phyloP scores from a whole-genome alignment of 2,329 filamentous ascomycete species.

The Alternaria triticimaculans region DNA sequence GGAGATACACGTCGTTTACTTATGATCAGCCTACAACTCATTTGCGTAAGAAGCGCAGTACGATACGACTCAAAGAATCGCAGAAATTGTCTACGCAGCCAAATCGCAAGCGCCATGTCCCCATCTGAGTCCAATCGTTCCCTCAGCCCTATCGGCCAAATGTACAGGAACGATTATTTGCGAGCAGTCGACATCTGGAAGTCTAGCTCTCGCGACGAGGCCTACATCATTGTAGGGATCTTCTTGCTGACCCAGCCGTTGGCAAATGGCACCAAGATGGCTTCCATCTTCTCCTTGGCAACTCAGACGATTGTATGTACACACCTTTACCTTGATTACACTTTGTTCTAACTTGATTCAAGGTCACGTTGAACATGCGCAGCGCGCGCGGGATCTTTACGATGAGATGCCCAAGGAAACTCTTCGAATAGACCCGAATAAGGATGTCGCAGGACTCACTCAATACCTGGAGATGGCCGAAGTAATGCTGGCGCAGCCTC shows the following conservation, averaged over 20 bases:
- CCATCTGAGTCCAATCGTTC: background rate
- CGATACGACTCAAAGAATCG: background rate
- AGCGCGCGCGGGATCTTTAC: background rate
- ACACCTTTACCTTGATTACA: background rate
- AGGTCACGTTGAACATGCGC: background rate
- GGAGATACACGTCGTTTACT: too few relatives aligned
- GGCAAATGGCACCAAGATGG: background rate
- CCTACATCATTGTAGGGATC: background rate
- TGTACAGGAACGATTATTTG: background rate
- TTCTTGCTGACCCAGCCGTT: background rate
- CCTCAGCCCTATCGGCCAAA: background rate
- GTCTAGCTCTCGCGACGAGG: background rate
- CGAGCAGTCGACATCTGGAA: background rate
- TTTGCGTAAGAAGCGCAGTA: background rate
- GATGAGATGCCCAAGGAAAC: background rate
- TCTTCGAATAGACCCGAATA: background rate
- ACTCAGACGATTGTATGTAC: background rate
- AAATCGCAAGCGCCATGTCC: background rate
- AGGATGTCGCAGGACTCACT: background rate
- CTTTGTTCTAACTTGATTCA: background rate
- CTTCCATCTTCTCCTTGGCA: background rate
- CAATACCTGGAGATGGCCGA: background rate
- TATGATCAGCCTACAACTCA: background rate
- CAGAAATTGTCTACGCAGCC: background rate
- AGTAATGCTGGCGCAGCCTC: background rate